phyloP scores from a whole-genome alignment of 2,329 filamentous ascomycete genomes.

The Neopestalotiopsis sp. region DNA sequence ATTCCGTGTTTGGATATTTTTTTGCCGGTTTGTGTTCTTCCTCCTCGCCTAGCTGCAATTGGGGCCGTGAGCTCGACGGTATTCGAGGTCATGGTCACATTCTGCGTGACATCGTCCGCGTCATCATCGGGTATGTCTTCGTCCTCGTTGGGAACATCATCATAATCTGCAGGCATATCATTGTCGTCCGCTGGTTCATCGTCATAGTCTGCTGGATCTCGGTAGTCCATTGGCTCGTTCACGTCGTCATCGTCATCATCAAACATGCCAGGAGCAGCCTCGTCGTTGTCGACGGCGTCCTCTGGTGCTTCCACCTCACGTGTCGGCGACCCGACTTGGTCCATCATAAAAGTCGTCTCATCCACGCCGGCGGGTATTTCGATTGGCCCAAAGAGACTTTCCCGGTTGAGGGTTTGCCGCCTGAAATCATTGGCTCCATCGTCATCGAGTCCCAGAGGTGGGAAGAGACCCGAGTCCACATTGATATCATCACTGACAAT shows the following conservation, averaged over 20 bases:
- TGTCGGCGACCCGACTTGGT: conserved; percentile 33
- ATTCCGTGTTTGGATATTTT: conserved; percentile 75
- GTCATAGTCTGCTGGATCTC: conserved; percentile 32
- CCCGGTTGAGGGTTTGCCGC: conserved; percentile 47
- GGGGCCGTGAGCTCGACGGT: conserved; percentile 20
- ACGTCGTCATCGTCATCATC: conserved; percentile 32
- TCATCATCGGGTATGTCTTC: conserved; percentile 28
- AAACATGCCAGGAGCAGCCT: conserved; percentile 8
- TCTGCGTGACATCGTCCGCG: conserved; percentile 22
- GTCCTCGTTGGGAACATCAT: background rate
- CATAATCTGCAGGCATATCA: background rate
- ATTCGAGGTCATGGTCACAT: conserved; percentile 26
- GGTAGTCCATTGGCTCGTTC: conserved; percentile 30
- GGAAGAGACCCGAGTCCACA: conserved; percentile 59
- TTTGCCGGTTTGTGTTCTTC: conserved; percentile 50
- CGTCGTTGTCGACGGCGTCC: conserved; percentile 20
- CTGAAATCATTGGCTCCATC: conserved; percentile 42
- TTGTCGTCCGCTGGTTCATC: conserved; percentile 22
- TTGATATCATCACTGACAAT: conserved; percentile 47
- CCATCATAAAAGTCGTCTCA: conserved; percentile 59
- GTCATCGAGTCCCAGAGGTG: conserved; percentile 47
- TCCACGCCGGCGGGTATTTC: conserved; percentile 54
- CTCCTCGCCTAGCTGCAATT: conserved; percentile 25
- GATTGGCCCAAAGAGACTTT: conserved; percentile 57
- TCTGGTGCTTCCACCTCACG: conserved; percentile 3